Percentiles rank a stretch among this genome's conserved stretches.
Conservation (phyloP, 495 filamentous ascomycete genomes). For the Aspergillus saccharolyticus region DNA sequence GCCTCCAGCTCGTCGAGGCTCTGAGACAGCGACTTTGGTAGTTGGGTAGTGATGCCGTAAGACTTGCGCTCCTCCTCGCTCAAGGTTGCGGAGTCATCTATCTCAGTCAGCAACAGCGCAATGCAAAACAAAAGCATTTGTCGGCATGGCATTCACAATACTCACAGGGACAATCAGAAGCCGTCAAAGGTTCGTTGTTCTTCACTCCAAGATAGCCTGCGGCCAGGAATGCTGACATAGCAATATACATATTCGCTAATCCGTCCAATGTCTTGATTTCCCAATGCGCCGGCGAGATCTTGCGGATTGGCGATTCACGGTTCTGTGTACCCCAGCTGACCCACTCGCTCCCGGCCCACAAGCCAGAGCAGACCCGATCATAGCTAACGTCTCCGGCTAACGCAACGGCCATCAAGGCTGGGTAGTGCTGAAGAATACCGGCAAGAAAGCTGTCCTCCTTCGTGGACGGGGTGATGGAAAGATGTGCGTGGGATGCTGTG, state of each 20-base stretch:
- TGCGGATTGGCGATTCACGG: slow-evolving; percentile 39
- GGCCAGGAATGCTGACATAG: slow-evolving; percentile 56
- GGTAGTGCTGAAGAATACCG: slow-evolving; percentile 30
- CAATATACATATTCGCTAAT: slow-evolving; percentile 41
- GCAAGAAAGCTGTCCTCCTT: slow-evolving; percentile 34
- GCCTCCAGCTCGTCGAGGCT: slow-evolving; percentile 23
- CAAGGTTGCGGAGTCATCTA: slow-evolving; percentile 32
- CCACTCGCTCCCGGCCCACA: slow-evolving; percentile 54
- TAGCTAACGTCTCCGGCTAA: slow-evolving; percentile 38
- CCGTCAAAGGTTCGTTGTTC: slow-evolving; percentile 36
- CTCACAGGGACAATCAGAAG: slow-evolving; percentile 52
- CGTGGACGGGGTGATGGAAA: slow-evolving; percentile 32
- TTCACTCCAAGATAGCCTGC: slow-evolving; percentile 60
- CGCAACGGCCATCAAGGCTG: slow-evolving; percentile 34
- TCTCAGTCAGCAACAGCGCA: background rate
- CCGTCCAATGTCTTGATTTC: slow-evolving; percentile 41
- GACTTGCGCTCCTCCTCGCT: slow-evolving; percentile 15
- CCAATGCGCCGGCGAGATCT: slow-evolving; percentile 34
- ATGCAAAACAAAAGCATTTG: background rate
- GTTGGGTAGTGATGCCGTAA: slow-evolving; percentile 37
- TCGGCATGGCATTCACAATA: background rate
- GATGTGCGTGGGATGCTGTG: slow-evolving; percentile 41
- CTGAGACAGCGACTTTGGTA: slow-evolving; percentile 33
- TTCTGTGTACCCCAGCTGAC: slow-evolving; percentile 44
- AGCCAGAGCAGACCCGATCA: slow-evolving; percentile 34